Evolutionary conservation across 2,329 filamentous ascomycete species (phyloP), one percentile per base, ranked within the genome.

Genomic region (Diaporthe velutina): DNA sequence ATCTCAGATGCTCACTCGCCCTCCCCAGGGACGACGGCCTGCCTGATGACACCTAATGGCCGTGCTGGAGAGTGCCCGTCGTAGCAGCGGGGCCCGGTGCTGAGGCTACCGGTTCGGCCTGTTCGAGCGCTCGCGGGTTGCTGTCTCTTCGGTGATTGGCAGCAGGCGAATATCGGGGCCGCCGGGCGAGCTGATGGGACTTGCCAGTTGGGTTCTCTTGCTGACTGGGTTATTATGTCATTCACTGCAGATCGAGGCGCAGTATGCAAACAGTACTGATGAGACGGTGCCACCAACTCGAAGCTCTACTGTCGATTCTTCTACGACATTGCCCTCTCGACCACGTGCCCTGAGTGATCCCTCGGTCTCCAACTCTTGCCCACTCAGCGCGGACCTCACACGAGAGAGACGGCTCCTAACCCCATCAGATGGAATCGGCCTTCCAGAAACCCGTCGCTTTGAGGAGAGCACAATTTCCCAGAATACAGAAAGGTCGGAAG

Each of bases 1-100:
- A 54, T 28, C 50, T 54, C n/a, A 28, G 50, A 54, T 54, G 50
- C 50, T 54, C n/a, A n/a, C n/a, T n/a, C n/a, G n/a, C n/a, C n/a
- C n/a, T n/a, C n/a, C n/a, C 50, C 5, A 28, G 0, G 0, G 15
- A 7, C 13, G 4, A 54, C 10, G 50, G 25, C n/a, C 50, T 54
- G n/a, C 50, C 25, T 25, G 50, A 54, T 15, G 50, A 54, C 5
- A 54, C 50, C 50, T 54, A 25, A 54, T 54, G 50, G 50, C 25
- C 50, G 50, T 54, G 50, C 50, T 54, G 50, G n/a, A 28, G 50
- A 28, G 50, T 12, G 50, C 50, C 50, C 25, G 50, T 28, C n/a
- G n/a, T 4, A 54, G 50, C 50, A 54, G 50, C 50, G 50, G 50
- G 50, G 50, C n/a, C 50, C 25, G 50, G 50, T 54, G 50, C 50